phyloP scores from a whole-genome alignment of 2,329 filamentous ascomycete genomes.

The Colletotrichum eremochloae region DNA sequence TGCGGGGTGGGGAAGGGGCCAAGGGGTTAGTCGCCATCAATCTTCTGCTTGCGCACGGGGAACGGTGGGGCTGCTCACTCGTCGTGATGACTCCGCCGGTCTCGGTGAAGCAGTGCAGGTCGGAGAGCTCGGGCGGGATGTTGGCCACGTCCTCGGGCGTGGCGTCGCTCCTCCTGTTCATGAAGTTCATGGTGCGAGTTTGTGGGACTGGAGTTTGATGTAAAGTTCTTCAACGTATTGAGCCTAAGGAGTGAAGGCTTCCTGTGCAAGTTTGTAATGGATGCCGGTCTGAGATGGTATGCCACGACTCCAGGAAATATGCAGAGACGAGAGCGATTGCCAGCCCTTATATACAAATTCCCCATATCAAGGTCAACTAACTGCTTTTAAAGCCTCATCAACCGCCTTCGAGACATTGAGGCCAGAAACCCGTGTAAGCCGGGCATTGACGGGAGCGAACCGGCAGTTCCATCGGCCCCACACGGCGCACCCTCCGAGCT shows the following conservation, averaged over 20 bases:
- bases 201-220: not conserved
- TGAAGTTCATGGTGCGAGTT: constrained; percentile 28
- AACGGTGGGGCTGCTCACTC: constrained; percentile 49
- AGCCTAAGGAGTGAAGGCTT: not conserved
- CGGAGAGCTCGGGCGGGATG: constrained; percentile 57
- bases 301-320: too few relatives aligned
- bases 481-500: constrained; percentile 15
- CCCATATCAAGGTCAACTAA: accelerated
- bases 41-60: not conserved
- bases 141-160: constrained; percentile 50
- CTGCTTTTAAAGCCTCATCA: not conserved
- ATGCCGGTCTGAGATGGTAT: not conserved
- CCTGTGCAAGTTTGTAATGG: not conserved
- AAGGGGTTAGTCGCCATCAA: too few relatives aligned
- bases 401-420: not conserved
- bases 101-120: constrained; percentile 71
- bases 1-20: constrained; percentile 26
- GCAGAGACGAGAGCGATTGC: not conserved
- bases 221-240: not conserved
- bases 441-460: constrained; percentile 14
- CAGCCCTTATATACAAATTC: not conserved
- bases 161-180: constrained; percentile 23
- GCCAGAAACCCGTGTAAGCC: constrained; percentile 28
- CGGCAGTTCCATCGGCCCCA: constrained; percentile 18
- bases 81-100: constrained; percentile 72